A percentile compares a stretch with the other conserved stretches of the same genome.
phyloP scores from a whole-genome alignment of 805 yeast genomes.

The Brettanomyces bruxellensis region DNA sequence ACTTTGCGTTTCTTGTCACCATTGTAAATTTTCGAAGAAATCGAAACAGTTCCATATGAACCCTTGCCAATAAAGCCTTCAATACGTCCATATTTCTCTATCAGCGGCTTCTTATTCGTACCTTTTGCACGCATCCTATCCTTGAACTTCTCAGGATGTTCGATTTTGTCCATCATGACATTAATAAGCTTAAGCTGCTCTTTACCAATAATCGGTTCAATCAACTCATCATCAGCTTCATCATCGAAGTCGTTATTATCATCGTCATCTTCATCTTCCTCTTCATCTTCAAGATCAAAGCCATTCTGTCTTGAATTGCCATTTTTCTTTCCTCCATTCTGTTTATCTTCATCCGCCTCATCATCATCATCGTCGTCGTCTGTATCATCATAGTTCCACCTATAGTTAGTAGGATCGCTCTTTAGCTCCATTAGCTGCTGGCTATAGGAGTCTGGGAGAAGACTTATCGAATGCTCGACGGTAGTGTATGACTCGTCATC shows the following conservation, averaged over 20 bases:
- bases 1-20: constrained; percentile 30
- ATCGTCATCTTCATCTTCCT: constrained; percentile 17
- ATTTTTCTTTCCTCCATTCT: constrained; percentile 7
- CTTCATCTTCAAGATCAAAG: constrained; percentile 8
- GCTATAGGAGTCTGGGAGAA: constrained; percentile 29
- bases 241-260: constrained; percentile 27
- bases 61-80: constrained; percentile 42
- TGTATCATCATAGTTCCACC: constrained; percentile 31
- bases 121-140: constrained; percentile 18
- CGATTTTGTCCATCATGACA: constrained; percentile 37
- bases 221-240: constrained; percentile 29
- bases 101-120: constrained; percentile 26
- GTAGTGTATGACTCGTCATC: constrained; percentile 18
- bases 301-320: constrained; percentile 3
- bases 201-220: constrained; percentile 42
- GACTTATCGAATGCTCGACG: constrained; percentile 25
- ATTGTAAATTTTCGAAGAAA: constrained; percentile 33
- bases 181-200: constrained; percentile 40
- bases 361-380: constrained; percentile 17
- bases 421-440: constrained; percentile 26
- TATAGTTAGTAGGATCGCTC: constrained; percentile 27
- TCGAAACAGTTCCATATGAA: constrained; percentile 38
- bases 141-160: constrained; percentile 28
- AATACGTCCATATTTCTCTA: constrained; percentile 41
- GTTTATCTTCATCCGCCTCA: constrained; percentile 5